Evolutionary conservation across 768 basidiomycete genomes (phyloP).

Genomic region (Mrakia frigida): DNA sequence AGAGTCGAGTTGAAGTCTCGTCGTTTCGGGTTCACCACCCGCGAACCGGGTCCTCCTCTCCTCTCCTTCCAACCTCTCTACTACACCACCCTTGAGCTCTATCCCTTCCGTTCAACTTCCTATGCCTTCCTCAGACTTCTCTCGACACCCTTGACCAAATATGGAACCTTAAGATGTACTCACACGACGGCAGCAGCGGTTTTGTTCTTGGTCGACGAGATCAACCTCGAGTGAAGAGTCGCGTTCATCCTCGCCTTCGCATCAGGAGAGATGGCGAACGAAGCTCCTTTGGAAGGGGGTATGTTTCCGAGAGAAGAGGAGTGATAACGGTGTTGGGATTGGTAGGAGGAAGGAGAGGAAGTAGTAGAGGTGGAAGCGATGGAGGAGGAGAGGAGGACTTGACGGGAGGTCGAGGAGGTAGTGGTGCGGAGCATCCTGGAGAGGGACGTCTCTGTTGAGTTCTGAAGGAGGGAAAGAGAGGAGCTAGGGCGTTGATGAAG

Average conservation of each 20-base stretch:
- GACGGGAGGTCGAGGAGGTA: slow-evolving; percentile 7
- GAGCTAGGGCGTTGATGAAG: not conserved
- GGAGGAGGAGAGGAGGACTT: not conserved
- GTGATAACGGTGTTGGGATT: not conserved
- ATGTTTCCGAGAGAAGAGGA: slow-evolving; percentile 31
- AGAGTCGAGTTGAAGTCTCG: too few species aligned
- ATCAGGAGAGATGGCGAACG: slow-evolving; percentile 31
- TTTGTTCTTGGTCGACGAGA: not conserved
- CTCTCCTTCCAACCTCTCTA: not conserved
- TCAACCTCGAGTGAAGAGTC: slow-evolving; percentile 21
- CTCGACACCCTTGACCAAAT: not conserved
- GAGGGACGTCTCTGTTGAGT: not conserved
- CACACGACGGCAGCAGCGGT: slow-evolving; percentile 26
- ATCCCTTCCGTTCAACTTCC: not conserved
- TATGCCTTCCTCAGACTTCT: not conserved
- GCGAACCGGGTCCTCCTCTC: slow-evolving; percentile 1
- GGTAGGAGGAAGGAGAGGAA: not conserved
- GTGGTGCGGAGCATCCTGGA: not conserved
- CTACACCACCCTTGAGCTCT: not conserved
- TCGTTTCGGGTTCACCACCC: not conserved
- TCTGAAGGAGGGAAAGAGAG: not conserved
- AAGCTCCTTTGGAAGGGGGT: slow-evolving; percentile 28
- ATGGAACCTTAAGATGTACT: slow-evolving; percentile 1
- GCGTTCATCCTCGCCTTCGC: slow-evolving; percentile 24
- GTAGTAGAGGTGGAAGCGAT: slow-evolving; percentile 15